phyloP scores from a whole-genome alignment of 441 rosid species.

The Syzygium malaccense region DNA sequence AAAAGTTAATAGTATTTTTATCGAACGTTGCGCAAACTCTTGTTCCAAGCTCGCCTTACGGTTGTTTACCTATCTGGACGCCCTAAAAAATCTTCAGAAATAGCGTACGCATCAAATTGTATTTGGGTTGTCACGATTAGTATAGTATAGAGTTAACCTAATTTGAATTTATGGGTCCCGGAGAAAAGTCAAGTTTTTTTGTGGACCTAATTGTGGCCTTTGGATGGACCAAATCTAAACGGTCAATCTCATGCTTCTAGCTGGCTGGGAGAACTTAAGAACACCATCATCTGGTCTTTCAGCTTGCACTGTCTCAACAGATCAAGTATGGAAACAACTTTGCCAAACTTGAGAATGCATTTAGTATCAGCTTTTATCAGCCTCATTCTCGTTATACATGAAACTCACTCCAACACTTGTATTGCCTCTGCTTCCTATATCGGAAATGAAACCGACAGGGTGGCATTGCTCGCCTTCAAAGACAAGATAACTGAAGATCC shows the following conservation, averaged over 20 bases:
- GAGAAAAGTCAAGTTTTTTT: background rate
- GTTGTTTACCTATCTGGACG: no score
- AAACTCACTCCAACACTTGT: background rate
- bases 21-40: no score
- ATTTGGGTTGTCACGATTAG: background rate
- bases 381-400: background rate
- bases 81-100: background rate
- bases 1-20: no score
- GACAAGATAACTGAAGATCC: background rate
- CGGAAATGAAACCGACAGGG: fast-evolving
- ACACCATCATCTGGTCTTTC: background rate
- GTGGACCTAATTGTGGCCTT: background rate
- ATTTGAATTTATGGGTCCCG: background rate
- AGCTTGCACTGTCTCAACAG: fast-evolving
- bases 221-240: fast-evolving
- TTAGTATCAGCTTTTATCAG: background rate
- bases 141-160: fast-evolving
- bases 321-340: background rate
- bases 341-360: background rate
- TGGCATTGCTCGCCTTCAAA: background rate
- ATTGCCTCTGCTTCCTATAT: background rate
- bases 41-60: no score
- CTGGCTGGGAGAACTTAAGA: background rate
- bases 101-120: background rate
- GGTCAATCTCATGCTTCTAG: background rate